phyloP scores from a whole-genome alignment of 75 land plant species.

The Pinus tabuliformis region DNA sequence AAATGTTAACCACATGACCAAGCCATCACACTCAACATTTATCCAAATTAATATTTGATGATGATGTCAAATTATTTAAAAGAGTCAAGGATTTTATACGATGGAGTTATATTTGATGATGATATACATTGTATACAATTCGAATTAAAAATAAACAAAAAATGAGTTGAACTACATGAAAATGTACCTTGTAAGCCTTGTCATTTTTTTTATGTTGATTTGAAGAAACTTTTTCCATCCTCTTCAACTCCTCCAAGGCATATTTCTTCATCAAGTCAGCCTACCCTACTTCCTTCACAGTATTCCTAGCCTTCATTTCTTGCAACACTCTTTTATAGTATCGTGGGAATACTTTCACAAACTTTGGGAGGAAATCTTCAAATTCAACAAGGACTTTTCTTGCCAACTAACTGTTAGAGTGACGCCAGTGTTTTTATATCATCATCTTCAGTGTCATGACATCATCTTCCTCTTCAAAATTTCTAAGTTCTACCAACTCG shows the following conservation, averaged over 20 bases:
- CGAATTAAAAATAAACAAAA: background rate
- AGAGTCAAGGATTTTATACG: background rate
- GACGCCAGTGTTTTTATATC: slow-evolving; percentile 92
- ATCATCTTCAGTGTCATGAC: slow-evolving; percentile 67
- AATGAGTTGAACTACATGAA: no score
- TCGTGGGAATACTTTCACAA: slow-evolving; percentile 92
- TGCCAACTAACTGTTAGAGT: slow-evolving; percentile 79
- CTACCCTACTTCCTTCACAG: slow-evolving; percentile 55
- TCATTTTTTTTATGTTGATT: slow-evolving; percentile 1
- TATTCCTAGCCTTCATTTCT: slow-evolving; percentile 50
- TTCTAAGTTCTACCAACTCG: slow-evolving; percentile 87
- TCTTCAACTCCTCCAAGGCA: slow-evolving; percentile 94
- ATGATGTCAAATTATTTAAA: background rate
- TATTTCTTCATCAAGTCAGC: slow-evolving; percentile 58
- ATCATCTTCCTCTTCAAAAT: slow-evolving; percentile 85
- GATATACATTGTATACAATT: background rate
- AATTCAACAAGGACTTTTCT: slow-evolving; percentile 71
- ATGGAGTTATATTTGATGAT: background rate
- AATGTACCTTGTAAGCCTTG: background rate
- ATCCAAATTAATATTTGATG: no score
- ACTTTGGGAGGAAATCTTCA: slow-evolving; percentile 71
- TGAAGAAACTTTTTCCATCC: slow-evolving; percentile 44
- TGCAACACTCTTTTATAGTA: slow-evolving; percentile 87
- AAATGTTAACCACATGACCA: no score
- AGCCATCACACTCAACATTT: no score